Conservation (phyloP, 2,329 filamentous ascomycete species). For the Fusarium pseudograminearum region DNA sequence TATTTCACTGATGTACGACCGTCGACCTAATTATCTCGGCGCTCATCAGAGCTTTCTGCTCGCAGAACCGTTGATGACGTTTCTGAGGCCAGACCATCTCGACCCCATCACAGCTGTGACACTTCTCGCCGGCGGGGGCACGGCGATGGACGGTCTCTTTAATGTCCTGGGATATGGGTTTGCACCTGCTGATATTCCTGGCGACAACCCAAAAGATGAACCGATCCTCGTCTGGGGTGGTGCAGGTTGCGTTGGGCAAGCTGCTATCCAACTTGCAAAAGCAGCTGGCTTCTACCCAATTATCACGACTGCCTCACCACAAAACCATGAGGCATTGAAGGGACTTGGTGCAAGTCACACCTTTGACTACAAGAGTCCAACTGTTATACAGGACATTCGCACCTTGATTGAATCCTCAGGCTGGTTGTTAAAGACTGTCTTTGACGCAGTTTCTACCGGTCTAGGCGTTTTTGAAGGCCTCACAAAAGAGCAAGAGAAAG, state of each 20-base stretch:
- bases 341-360: background rate
- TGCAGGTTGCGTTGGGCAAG: slow-evolving; percentile 4
- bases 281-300: slow-evolving; percentile 20
- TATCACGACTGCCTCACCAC: slow-evolving; percentile 12
- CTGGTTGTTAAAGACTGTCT: background rate
- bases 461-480: slow-evolving; percentile 13
- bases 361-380: slow-evolving; percentile 5
- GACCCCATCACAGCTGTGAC: slow-evolving; percentile 6
- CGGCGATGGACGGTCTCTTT: background rate
- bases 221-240: slow-evolving; percentile 27
- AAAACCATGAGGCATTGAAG: slow-evolving; percentile 8
- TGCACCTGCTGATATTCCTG: background rate
- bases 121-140: background rate
- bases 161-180: slow-evolving; percentile 5
- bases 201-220: background rate
- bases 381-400: background rate
- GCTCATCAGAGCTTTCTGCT: slow-evolving; percentile 31
- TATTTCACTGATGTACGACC: slow-evolving; percentile 11
- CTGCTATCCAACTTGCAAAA: slow-evolving; percentile 21
- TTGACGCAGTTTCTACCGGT: slow-evolving; percentile 9
- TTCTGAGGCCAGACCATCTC: slow-evolving; percentile 2
- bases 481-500: background rate
- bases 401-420: background rate
- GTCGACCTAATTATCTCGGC: slow-evolving; percentile 16
- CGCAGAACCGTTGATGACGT: slow-evolving; percentile 14